Conservation (phyloP, 1,139 yeast species). For the Hansenula lynferdii region DNA sequence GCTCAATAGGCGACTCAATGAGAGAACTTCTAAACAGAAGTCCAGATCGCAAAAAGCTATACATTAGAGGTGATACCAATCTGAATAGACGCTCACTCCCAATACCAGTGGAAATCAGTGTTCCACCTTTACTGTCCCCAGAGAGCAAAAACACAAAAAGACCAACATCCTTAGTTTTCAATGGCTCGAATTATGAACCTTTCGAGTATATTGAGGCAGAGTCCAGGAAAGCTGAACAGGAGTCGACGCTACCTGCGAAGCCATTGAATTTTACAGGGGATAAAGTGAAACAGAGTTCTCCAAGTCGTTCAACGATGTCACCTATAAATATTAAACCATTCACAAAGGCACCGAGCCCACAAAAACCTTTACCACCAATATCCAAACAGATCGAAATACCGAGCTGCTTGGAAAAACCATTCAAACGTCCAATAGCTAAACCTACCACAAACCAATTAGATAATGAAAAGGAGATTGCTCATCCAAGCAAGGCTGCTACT, state of each 20-base stretch:
- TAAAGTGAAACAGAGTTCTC: neutral
- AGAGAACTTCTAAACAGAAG: conserved; percentile 11
- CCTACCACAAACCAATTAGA: conserved; percentile 6
- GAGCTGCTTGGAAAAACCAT: conserved; percentile 7
- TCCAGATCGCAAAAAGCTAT: conserved; percentile 21
- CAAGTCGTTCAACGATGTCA: neutral
- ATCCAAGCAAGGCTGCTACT: conserved; percentile 22
- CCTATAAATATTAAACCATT: neutral
- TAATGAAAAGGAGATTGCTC: conserved; percentile 18
- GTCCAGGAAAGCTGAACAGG: conserved; percentile 1
- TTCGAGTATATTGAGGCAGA: conserved; percentile 8
- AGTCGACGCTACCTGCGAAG: neutral
- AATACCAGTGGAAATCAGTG: conserved; percentile 28
- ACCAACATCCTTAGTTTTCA: conserved; percentile 18
- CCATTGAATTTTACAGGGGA: too few relatives aligned
- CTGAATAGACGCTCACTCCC: conserved; percentile 28
- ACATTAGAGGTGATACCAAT: conserved; percentile 29
- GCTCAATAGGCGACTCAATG: conserved; percentile 13
- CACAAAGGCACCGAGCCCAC: neutral
- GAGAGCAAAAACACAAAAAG: conserved; percentile 23
- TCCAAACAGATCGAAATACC: conserved; percentile 12
- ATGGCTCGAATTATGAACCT: conserved; percentile 21
- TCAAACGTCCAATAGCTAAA: neutral
- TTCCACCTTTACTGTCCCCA: conserved; percentile 33
- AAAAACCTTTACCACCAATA: neutral